phyloP scores from a whole-genome alignment of 495 filamentous ascomycete species.

The Darksidea phi region DNA sequence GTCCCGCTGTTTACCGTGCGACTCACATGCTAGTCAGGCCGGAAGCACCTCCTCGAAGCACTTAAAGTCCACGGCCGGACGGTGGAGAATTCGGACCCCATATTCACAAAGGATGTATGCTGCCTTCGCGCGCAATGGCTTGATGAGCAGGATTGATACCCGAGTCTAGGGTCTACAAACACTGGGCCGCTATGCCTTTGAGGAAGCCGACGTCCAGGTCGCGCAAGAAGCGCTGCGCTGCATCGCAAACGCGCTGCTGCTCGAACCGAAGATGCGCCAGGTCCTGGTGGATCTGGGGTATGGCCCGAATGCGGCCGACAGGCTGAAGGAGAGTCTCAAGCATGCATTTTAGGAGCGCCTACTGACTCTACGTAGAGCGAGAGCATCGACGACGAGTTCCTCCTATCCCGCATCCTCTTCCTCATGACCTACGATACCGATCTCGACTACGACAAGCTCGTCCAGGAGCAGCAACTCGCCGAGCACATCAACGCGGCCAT shows the following conservation, averaged over 20 bases:
- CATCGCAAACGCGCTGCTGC: slow-evolving; percentile 81
- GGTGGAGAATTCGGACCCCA: slow-evolving; percentile 67
- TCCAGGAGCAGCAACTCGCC: slow-evolving; percentile 68
- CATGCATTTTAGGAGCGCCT: too few species aligned
- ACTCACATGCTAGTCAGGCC: slow-evolving; percentile 30
- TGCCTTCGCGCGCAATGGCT: neutral
- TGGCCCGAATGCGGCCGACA: slow-evolving; percentile 65
- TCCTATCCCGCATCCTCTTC: slow-evolving; percentile 78
- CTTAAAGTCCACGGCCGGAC: slow-evolving; percentile 78
- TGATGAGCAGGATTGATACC: neutral
- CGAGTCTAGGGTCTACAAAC: slow-evolving; percentile 66
- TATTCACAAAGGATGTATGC: slow-evolving; percentile 73
- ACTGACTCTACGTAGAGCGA: too few species aligned
- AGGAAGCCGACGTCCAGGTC: slow-evolving; percentile 55
- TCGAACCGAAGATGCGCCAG: slow-evolving; percentile 69
- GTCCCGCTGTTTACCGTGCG: neutral
- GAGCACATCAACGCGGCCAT: slow-evolving; percentile 64
- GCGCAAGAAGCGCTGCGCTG: slow-evolving; percentile 79
- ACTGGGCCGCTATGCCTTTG: slow-evolving; percentile 69
- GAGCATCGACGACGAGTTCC: slow-evolving; percentile 83
- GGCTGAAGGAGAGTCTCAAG: too few species aligned
- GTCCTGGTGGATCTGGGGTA: slow-evolving; percentile 78
- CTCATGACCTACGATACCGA: slow-evolving; percentile 80
- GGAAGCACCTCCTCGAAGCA: slow-evolving; percentile 56
- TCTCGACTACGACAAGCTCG: slow-evolving; percentile 63